phyloP scores from a whole-genome alignment of 352 stramenopile genomes.

The Globisporangium abappressorium region DNA sequence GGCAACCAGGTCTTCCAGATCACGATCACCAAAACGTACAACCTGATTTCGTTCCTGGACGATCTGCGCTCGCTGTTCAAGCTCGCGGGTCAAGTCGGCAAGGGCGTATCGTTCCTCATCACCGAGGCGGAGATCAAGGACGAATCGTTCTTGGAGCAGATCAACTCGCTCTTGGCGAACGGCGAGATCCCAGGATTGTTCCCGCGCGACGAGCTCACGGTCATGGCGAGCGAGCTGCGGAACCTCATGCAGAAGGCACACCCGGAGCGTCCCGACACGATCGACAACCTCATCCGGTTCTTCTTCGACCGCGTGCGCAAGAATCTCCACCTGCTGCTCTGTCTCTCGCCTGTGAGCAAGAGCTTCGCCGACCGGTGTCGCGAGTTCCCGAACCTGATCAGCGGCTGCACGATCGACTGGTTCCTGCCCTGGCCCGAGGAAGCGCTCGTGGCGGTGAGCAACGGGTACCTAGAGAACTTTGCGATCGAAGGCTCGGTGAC shows the following conservation, averaged over 20 bases:
- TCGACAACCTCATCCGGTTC: slow-evolving; percentile 80
- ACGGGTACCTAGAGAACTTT: slow-evolving; percentile 75
- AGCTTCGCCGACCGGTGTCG: slow-evolving; percentile 77
- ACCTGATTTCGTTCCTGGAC: slow-evolving; percentile 79
- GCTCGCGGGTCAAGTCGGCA: slow-evolving; percentile 70
- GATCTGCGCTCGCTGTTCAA: slow-evolving; percentile 86
- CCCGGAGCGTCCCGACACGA: slow-evolving; percentile 64
- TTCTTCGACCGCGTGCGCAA: slow-evolving; percentile 84
- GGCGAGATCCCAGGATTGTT: slow-evolving; percentile 87
- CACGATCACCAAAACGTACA: slow-evolving; percentile 87
- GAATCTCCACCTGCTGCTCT: slow-evolving; percentile 87
- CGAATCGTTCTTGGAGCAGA: slow-evolving; percentile 86
- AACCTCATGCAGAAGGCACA: slow-evolving; percentile 62
- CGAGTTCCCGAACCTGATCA: slow-evolving; percentile 88
- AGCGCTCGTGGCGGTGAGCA: slow-evolving; percentile 78
- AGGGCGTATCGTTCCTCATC: slow-evolving; percentile 81
- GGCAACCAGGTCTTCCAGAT: slow-evolving; percentile 85
- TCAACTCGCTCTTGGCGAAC: slow-evolving; percentile 86
- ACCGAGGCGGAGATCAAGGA: slow-evolving; percentile 91
- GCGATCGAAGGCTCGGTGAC: slow-evolving; percentile 49
- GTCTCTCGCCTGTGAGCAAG: slow-evolving; percentile 82
- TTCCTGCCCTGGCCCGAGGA: slow-evolving; percentile 89
- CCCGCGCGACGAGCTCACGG: slow-evolving; percentile 84
- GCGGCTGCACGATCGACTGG: slow-evolving; percentile 88
- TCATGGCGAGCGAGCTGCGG: slow-evolving; percentile 83